phyloP scores from a whole-genome alignment of 768 basidiomycete species.

The Boletales sp. region DNA sequence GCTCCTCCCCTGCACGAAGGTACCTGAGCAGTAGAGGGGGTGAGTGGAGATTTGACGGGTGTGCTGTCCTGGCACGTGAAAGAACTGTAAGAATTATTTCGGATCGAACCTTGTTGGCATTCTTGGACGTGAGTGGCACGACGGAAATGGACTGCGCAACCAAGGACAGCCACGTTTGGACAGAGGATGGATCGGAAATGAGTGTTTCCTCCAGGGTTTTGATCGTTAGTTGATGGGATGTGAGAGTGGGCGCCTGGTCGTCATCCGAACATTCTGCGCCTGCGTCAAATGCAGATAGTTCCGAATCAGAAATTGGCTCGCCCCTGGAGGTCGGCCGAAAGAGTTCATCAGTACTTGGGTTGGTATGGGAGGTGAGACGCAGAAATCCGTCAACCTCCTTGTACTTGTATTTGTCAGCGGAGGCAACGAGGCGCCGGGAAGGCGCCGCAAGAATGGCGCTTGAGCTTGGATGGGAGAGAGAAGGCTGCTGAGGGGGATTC shows the following conservation, averaged over 20 bases:
- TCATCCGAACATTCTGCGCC: slow-evolving; percentile 36
- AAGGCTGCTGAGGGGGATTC: slow-evolving; percentile 36
- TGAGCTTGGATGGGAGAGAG: slow-evolving; percentile 55
- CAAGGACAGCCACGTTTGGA: slow-evolving; percentile 59
- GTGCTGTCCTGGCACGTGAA: slow-evolving; percentile 55
- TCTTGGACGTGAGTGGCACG: slow-evolving; percentile 62
- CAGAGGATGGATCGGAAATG: slow-evolving; percentile 45
- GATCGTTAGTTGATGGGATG: slow-evolving; percentile 57
- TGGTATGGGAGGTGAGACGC: slow-evolving; percentile 46
- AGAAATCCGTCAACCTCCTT: slow-evolving; percentile 68
- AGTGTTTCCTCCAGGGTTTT: slow-evolving; percentile 58
- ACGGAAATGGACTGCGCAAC: slow-evolving; percentile 60
- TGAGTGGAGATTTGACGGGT: slow-evolving; percentile 50
- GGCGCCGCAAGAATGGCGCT: slow-evolving; percentile 51
- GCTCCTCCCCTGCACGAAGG: slow-evolving; percentile 67
- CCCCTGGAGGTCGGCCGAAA: slow-evolving; percentile 49
- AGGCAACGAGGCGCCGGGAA: slow-evolving; percentile 43
- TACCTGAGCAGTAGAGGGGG: slow-evolving; percentile 55
- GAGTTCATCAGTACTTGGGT: slow-evolving; percentile 32
- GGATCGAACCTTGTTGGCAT: slow-evolving; percentile 61
- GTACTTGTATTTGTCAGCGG: slow-evolving; percentile 43
- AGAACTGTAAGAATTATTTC: slow-evolving; percentile 71
- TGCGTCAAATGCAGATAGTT: slow-evolving; percentile 29
- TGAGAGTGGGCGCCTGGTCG: slow-evolving; percentile 32
- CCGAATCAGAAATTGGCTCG: slow-evolving; percentile 32